Evolutionary conservation across 768 basidiomycete species (phyloP), one percentile per base, ranked within the genome.

Genomic region (Daedalea quercina): DNA sequence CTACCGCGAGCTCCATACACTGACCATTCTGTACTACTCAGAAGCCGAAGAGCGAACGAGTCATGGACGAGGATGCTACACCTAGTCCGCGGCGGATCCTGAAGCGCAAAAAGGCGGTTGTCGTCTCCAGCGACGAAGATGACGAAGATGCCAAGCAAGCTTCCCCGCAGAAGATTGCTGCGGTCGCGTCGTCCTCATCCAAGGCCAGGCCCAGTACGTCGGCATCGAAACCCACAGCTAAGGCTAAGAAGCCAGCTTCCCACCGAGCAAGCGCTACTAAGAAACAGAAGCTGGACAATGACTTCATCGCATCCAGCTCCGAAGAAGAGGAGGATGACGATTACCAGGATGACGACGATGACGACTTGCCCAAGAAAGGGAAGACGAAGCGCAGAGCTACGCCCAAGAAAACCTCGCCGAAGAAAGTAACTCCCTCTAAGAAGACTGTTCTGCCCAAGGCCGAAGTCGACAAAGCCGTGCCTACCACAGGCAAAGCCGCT

Each of bases 81-180:
- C 42, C 22, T 6, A 11, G 20, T 33, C 1, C 52, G 42, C 4
- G 40, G 49, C 15, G 54, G 55, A 22, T 20, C 53, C 17, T 53
- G 34, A 67, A 67, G 53, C 63, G 64, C 33, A 66, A 62, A 55
- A 66, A 66, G 3, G 49, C 55, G 4, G 59, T 57, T 1, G 35
- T 67, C 3, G 47, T 60, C 2, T 64, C 63, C 0, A 65, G 63
- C 51, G 66, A 63, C 41, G 63, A 61, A 19, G 63, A 64, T 13
- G 65, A 63, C 11, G 60, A 58, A 2, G 56, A 53, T 9, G 53
- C 41, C 24, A 53, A 54, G 9, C 60, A 54, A 37, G 34, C 54
- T 15, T 59, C 70, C 0, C 73, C 75, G 1, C 72, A 76, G 67
- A 76, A 75, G 53, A 50, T 61, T 13, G 69, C 70, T 0, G 57